Evolutionary conservation across 2,329 filamentous ascomycete species (phyloP), one percentile per base, ranked within the genome.

Genomic region (Monosporascus cannonballus): DNA sequence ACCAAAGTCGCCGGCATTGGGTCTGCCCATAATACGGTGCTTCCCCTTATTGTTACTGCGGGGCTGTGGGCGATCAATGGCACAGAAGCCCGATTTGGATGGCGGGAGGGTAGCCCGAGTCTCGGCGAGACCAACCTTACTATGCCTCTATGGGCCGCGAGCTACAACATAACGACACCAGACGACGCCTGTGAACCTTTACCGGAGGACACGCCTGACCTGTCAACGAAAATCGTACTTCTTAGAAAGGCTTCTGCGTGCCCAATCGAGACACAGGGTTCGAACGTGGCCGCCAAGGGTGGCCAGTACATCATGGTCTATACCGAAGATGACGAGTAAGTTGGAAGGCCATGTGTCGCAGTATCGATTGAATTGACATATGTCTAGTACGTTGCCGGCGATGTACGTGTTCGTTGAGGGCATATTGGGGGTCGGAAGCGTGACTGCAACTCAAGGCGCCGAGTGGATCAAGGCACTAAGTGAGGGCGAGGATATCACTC

Each of bases 241-340:
- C 63, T 76, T 64, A n/a, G 57, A 61, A 67, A 34, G 69, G 69
- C 51, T 64, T 27, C 5, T 8, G 36, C 8, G 44, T 75, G 72
- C 54, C 64, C 65, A 5, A 65, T 67, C n/a, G 61, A 64, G 18
- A 57, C 61, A 4, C 73, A 77, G 58, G 68, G 68, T n/a, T 54
- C 57, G 7, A 73, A 75, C 51, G 66, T 70, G 1, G 68, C 66
- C 25, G 70, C 66, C 11, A 70, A 68, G 50, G 73, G 73, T 22
- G 74, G 69, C 3, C 66, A 69, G 52, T 72, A 74, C 44, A 64
- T 75, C 47, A 61, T 74, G 53, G 70, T 72, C 62, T 74, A 73
- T 57, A 69, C 68, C n/a, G 25, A 41, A 27, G 45, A 55, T 15
- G 53, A 56, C 30, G 30, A 51, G 52, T 57, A 56, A 37, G 57